Evolutionary conservation across 2,329 filamentous ascomycete species (phyloP), one percentile per base, ranked within the genome.

Genomic region (Parasarocladium wereldwijsianum): DNA sequence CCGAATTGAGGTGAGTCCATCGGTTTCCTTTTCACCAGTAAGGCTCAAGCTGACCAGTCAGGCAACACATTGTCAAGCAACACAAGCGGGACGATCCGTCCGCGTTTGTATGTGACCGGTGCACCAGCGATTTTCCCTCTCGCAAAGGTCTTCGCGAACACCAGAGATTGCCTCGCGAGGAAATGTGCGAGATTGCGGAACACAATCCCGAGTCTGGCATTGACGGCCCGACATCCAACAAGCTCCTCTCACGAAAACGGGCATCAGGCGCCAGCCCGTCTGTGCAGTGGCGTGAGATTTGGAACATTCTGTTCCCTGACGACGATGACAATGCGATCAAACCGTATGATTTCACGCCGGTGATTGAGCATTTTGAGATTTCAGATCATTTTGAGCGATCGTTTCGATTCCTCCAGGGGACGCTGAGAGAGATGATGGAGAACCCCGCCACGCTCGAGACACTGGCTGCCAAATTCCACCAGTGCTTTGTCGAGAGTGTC

Each of bases 61-160:
- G 54, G 19, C 55, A 58, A 32, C 55, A 58, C 29, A 58, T 58
- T 12, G 52, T 57, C 8, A 57, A 57, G 40, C 54, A 58, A 32
- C 55, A 58, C 26, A 57, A 56, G 36, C 49, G 55, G 6, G 52
- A 56, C 8, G 52, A 55, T 16, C 52, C 53, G 0, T 54, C 54
- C 1, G 51, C 54, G 2, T 57, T 54, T 9, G 44, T 56, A 11
- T 58, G 55, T 24, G 54, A 57, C 21, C 37, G 55, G 22, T 58
- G 55, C 35, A 58, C 50, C 13, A 51, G 47, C 10, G 52, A 57
- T 33, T 58, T 58, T 21, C 26, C 42, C 0, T 49, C 50, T 0
- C 41, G 54, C 21, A 56, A 54, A 18, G 55, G 55, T 18, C 42
- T 58, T 0, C 46, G 54, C 0, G 51, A 56, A 14, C 55, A 58